Percentiles rank a stretch among this genome's conserved stretches.
Evolutionary conservation across 2,329 filamentous ascomycete genomes (phyloP).

Genomic region (Pseudopyricularia javanii): DNA sequence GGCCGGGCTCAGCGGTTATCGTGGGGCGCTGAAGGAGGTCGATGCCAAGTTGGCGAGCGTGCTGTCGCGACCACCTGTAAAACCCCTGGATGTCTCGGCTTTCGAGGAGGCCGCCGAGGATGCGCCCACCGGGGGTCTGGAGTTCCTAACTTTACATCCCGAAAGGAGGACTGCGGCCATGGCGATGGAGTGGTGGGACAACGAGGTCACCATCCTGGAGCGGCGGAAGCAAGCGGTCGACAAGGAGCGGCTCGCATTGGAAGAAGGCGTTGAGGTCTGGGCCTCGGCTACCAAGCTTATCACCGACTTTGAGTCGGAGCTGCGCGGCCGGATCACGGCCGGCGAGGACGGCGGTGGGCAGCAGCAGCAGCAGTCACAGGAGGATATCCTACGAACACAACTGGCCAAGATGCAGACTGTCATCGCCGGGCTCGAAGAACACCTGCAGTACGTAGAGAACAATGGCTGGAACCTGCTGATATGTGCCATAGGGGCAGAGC

Average conservation of each 20-base stretch:
- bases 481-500: constrained; percentile 58
- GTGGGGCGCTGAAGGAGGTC: constrained; percentile 51
- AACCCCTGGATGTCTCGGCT: constrained; percentile 30
- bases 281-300: constrained; percentile 46
- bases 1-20: constrained; percentile 61
- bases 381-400: constrained; percentile 20
- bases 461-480: constrained; percentile 64
- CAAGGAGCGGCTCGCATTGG: constrained; percentile 50
- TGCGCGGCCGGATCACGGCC: constrained; percentile 41
- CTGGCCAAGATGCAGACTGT: constrained; percentile 44
- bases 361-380: constrained; percentile 3
- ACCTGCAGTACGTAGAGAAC: constrained; percentile 41
- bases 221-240: constrained; percentile 42
- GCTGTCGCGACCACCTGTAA: constrained; percentile 42
- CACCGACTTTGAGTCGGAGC: constrained; percentile 49
- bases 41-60: constrained; percentile 50
- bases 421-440: constrained; percentile 40
- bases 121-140: constrained; percentile 26
- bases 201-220: constrained; percentile 45
- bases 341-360: constrained; percentile 9
- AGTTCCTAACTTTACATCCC: constrained; percentile 48
- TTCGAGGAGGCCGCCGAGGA: constrained; percentile 8
- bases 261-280: constrained; percentile 58
- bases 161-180: constrained; percentile 57
- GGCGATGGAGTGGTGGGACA: constrained; percentile 60